These are phyloP conservation scores for Phaeophleospora eucalypticola DNA, from an alignment of 2,329 filamentous ascomycete genomes.

Conservation along the genomic window DNA sequence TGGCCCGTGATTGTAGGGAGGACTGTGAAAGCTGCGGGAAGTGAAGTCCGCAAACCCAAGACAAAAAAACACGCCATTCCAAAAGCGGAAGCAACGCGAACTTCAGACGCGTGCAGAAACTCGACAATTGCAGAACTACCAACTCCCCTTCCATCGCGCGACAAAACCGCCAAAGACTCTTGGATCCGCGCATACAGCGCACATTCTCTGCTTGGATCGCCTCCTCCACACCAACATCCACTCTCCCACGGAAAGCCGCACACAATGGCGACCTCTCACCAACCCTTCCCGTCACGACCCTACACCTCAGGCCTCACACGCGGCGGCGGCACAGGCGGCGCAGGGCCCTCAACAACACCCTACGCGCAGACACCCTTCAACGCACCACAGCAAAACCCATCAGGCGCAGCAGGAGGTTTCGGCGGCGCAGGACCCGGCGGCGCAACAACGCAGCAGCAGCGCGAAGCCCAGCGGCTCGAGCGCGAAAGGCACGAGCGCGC, in stretches of 20 bases:
- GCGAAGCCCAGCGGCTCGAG: slow-evolving; percentile 41
- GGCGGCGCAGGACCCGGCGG: slow-evolving; percentile 29
- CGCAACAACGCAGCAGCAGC: slow-evolving; percentile 37
- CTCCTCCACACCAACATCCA: slow-evolving; percentile 2
- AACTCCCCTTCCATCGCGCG: no score
- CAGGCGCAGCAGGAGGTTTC: slow-evolving; percentile 7
- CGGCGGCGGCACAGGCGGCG: slow-evolving; percentile 38
- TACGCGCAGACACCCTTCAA: slow-evolving; percentile 32
- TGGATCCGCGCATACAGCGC: no score
- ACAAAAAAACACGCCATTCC: background rate
- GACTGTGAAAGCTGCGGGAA: background rate
- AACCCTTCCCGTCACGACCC: slow-evolving; percentile 53
- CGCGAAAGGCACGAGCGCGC: slow-evolving; percentile 40
- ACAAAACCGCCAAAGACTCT: no score
- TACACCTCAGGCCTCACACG: slow-evolving; percentile 46
- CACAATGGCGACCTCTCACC: slow-evolving; percentile 52
- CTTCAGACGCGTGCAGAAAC: background rate
- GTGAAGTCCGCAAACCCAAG: background rate
- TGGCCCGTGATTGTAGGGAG: background rate
- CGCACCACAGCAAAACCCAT: slow-evolving; percentile 31
- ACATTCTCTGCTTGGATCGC: background rate
- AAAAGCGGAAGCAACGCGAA: background rate
- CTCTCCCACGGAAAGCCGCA: slow-evolving; percentile 5
- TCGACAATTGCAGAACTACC: no score
- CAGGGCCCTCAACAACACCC: slow-evolving; percentile 31